A percentile compares a stretch with the other conserved stretches of the same genome.
Evolutionary conservation across 108 stramenopile genomes (phyloP).

Genomic region (Skeletonema grethae): DNA sequence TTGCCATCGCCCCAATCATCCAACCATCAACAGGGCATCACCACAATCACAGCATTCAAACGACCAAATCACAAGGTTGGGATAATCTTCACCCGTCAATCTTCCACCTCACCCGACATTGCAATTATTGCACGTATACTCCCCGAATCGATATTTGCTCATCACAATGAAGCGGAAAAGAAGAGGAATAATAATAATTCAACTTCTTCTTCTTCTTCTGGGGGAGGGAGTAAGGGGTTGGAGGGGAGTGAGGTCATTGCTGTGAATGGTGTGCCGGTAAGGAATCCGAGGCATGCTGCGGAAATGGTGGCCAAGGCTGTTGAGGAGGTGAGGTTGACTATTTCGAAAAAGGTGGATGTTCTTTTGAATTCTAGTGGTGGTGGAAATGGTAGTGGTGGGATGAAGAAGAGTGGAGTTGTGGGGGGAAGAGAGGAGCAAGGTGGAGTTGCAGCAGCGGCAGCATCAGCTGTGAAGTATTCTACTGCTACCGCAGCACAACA

Average conservation of each 20-base stretch:
- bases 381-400: conserved; percentile 1
- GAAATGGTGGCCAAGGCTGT: conserved; percentile 45
- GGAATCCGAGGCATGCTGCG: conserved; percentile 46
- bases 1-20: not conserved
- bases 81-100: conserved; percentile 43
- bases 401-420: not conserved
- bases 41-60: conserved; percentile 46
- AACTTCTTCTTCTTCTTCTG: no score
- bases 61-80: conserved; percentile 49
- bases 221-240: not conserved
- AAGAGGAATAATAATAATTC: no score
- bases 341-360: conserved; percentile 14
- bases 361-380: no score
- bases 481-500: no score
- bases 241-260: conserved; percentile 48
- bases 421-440: not conserved
- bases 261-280: conserved; percentile 46
- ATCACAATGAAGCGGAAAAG: not conserved
- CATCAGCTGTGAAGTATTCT: no score
- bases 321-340: conserved; percentile 42
- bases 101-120: conserved; percentile 24
- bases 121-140: conserved; percentile 38
- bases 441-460: no score
- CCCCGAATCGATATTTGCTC: conserved; percentile 38
- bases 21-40: conserved; percentile 23